A percentile compares a stretch with the other conserved stretches of the same genome.
Conservation (phyloP, 2,329 filamentous ascomycete genomes). For the Penicillium sp. region DNA sequence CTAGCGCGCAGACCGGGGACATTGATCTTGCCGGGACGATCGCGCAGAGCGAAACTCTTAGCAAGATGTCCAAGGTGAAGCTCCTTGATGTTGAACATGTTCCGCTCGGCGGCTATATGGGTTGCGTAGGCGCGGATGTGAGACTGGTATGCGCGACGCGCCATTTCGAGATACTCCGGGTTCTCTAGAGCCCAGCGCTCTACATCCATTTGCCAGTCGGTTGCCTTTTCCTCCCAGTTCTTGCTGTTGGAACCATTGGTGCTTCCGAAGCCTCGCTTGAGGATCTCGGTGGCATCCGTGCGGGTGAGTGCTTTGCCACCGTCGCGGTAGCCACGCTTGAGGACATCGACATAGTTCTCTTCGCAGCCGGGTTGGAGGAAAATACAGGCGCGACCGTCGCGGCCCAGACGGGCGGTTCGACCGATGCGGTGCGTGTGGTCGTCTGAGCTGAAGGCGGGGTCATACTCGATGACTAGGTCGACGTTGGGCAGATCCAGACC, state of each 20-base stretch:
- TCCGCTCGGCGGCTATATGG: slow-evolving; percentile 77
- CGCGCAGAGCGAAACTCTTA: slow-evolving; percentile 86
- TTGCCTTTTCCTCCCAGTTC: slow-evolving; percentile 63
- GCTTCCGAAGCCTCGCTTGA: slow-evolving; percentile 60
- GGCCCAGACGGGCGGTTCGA: slow-evolving; percentile 87
- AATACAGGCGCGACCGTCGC: slow-evolving; percentile 77
- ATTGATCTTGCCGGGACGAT: slow-evolving; percentile 76
- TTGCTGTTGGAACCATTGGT: slow-evolving; percentile 39
- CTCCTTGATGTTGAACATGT: slow-evolving; percentile 85
- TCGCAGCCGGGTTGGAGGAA: slow-evolving; percentile 89
- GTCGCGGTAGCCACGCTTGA: slow-evolving; percentile 66
- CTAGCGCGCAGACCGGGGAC: slow-evolving; percentile 49
- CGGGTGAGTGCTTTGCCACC: slow-evolving; percentile 60
- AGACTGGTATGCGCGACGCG: slow-evolving; percentile 79
- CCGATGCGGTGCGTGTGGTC: slow-evolving; percentile 95
- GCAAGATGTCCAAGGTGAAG: slow-evolving; percentile 89
- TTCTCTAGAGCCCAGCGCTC: slow-evolving; percentile 64
- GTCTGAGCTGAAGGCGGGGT: slow-evolving; percentile 86
- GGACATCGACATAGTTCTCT: slow-evolving; percentile 78
- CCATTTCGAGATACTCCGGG: slow-evolving; percentile 69
- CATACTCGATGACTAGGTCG: slow-evolving; percentile 92
- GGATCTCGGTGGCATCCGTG: slow-evolving; percentile 60
- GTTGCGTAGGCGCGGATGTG: slow-evolving; percentile 94
- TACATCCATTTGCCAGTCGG: slow-evolving; percentile 62
- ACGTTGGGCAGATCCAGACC: slow-evolving; percentile 94